Evolutionary conservation across 2,329 filamentous ascomycete genomes (phyloP), one percentile per base, ranked within the genome.

Genomic region (Cladosporium oxysporum): DNA sequence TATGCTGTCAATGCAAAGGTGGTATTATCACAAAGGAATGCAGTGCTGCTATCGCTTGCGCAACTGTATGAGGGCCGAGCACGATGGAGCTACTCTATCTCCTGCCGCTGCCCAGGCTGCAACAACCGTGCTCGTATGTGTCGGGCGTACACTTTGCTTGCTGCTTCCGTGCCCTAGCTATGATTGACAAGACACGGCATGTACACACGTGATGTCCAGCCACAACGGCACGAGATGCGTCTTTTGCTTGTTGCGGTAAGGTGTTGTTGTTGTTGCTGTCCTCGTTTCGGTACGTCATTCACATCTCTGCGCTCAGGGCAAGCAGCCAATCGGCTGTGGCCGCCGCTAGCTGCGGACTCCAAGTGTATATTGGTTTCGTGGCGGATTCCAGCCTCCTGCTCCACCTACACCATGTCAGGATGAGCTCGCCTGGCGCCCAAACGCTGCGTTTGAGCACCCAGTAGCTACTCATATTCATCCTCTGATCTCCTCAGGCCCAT

Each of bases 71-170:
- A 41, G 33, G 33, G 55, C 12, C 55, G 55, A 58, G 55, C 55
- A 58, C 33, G 55, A 58, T n/a, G n/a, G 53, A n/a, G 53, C 53
- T 55, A 31, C 52, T 29, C 49, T 26, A 26, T 52, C 52, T 55
- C 52, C 28, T 55, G 52, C 52, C 52, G 52, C 52, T 33, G 52
- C 59, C 47, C 33, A 62, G 60, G 33, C 60, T 55, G 49, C 49
- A 31, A 26, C 58, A 28, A 29, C 60, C 60, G 60, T 62, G 60
- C 60, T 55, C 49, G 16, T 5, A 16, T 23, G 29, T 62, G 31
- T 49, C 59, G 53, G 10, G 33, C 26, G 18, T 21, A 11, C 33
- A 21, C 41, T 47, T 23, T 12, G 41, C 41, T 47, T 47, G 41
- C n/a, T 47, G 41, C 41, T 47, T 47, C 21, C 18, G 10, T 23